Base-by-base conservation (phyloP, 768 basidiomycete genomes). In the Lyophyllum shimeji region DNA sequence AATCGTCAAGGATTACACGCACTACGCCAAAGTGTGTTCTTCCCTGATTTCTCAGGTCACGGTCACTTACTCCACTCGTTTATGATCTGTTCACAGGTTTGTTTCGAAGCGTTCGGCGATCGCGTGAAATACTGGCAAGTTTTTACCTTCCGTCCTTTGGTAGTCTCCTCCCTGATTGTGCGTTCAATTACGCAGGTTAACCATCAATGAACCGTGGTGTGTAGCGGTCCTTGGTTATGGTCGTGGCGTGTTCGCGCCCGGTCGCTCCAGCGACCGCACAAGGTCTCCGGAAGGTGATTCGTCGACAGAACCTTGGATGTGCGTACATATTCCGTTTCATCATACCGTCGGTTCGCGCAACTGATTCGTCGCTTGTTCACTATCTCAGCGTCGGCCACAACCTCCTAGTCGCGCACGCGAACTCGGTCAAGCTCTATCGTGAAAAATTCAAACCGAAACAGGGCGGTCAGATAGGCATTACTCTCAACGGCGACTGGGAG, bases 151-250 rank as follows among this genome's bases (percentile, higher is more conserved):
- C n/a, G 25, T 18, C 37, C 21, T 31, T 46, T 33, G 11, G 52
- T 31, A 21, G 42, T 67, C 65, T 58, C 51, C 57, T 60, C 58
- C 33, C 59, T 65, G 46, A 70, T 63, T 53, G 55, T 49, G 61
- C 46, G n/a, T 37, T 53, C 42, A 37, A 37, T 52, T 48, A 27
- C 34, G 29, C 59, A 85, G 84, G 85, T 67, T 89, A 47, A 90
- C 87, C 2, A 75, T 89, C 70, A 90, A 90, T 67, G 88, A 92
- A 72, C 87, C 87, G 0, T 87, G 84, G 86, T 84, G 84, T 65
- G 76, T 85, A 50, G 80, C 87, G 48, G 76, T 87, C 61, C 72
- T 86, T 46, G 87, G 89, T n/a, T 86, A 89, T 63, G 84, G 84
- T 13, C 76, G 81, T 45, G 88, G 86, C 45, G 78, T 84, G 13